Conservation (phyloP, 2,329 filamentous ascomycete species). For the Neophaeococcomyces aloes region DNA sequence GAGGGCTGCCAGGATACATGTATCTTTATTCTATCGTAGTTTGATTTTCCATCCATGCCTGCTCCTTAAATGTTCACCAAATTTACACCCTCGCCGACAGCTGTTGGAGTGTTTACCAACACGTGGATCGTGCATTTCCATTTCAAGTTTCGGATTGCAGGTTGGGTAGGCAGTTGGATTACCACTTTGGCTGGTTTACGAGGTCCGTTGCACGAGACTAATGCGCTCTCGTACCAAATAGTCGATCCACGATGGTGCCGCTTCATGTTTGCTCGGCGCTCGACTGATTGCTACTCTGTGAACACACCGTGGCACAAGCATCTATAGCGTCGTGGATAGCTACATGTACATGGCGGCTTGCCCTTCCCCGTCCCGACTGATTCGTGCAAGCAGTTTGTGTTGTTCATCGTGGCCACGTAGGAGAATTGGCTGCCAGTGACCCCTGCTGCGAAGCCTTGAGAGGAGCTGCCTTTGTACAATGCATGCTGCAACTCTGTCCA, state of each 20-base stretch:
- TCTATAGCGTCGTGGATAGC: conserved; percentile 6
- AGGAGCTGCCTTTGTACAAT: not conserved
- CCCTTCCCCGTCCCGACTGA: conserved; percentile 1
- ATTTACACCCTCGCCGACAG: no score
- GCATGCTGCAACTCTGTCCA: not conserved
- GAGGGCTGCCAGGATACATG: no score
- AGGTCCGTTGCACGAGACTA: conserved; percentile 2
- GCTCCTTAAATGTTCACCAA: no score
- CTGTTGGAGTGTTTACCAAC: no score
- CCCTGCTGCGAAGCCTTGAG: not conserved
- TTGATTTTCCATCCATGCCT: no score
- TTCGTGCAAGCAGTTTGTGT: not conserved
- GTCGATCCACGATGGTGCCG: not conserved
- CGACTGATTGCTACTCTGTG: conserved; percentile 5
- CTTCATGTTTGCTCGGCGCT: not conserved
- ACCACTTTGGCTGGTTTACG: not conserved
- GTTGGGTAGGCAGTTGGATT: no score
- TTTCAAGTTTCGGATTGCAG: not conserved
- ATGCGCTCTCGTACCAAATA: not conserved
- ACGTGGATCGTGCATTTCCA: no score
- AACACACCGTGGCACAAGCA: conserved; percentile 2
- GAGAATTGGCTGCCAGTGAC: not conserved
- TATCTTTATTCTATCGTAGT: no score
- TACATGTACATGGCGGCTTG: conserved; percentile 5
- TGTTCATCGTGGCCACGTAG: conserved; percentile 3